Conservation (phyloP, 306 rosid species). For the Castanea mollissima region DNA sequence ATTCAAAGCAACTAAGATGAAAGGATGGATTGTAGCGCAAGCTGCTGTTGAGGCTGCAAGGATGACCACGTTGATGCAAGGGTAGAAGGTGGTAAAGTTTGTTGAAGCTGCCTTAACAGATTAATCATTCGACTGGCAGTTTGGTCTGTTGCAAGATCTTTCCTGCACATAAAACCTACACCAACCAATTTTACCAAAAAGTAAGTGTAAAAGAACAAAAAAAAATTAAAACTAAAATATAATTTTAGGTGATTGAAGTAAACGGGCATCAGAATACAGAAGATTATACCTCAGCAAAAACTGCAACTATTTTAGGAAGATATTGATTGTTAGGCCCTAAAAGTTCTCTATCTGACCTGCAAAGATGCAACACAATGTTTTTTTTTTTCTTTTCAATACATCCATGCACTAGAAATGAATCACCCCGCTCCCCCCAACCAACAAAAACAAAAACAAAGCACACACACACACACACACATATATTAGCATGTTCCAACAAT, state of each 20-base stretch:
- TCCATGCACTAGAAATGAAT: not conserved
- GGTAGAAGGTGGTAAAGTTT: constrained; percentile 80
- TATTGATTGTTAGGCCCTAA: constrained; percentile 67
- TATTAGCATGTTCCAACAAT: constrained; percentile 3
- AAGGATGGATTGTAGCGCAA: constrained; percentile 87
- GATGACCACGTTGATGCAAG: constrained; percentile 91
- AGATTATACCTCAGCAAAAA: constrained; percentile 63
- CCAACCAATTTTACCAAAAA: not conserved
- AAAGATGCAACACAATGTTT: not conserved
- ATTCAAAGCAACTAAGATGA: constrained; percentile 35
- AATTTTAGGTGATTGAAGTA: not conserved
- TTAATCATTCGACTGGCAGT: constrained; percentile 78
- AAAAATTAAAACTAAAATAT: not conserved
- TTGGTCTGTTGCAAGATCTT: constrained; percentile 92
- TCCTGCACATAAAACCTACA: constrained; percentile 83
- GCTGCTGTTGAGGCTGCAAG: constrained; percentile 95
- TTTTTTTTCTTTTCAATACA: constrained; percentile 1
- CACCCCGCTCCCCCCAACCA: not conserved
- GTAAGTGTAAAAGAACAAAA: not conserved
- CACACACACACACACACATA: not conserved
- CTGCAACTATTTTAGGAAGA: constrained; percentile 66
- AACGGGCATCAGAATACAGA: not conserved
- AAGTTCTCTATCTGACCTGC: constrained; percentile 69
- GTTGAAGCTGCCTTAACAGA: constrained; percentile 89
- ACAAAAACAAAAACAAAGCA: not conserved